Evolutionary conservation across 202 grass and related monocot species (phyloP).

Genomic region (Zizania palustris): DNA sequence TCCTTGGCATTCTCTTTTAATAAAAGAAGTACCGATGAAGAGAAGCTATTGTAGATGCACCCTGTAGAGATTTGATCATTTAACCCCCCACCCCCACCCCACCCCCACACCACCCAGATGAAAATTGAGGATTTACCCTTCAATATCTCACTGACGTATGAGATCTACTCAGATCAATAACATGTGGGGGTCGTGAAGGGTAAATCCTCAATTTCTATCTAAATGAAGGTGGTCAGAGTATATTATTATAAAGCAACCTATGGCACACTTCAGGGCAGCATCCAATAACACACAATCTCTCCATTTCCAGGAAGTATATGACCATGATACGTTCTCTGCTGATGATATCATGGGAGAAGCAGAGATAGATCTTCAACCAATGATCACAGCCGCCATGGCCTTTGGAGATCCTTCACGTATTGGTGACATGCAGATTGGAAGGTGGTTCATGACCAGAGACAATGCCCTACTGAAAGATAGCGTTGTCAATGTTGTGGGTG

Average conservation of each 20-base stretch:
- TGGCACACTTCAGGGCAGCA: neutral
- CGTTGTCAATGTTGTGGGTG: conserved; percentile 69
- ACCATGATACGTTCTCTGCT: conserved; percentile 85
- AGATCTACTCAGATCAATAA: too few relatives aligned
- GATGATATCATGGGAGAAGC: conserved; percentile 99
- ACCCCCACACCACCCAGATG: too few relatives aligned
- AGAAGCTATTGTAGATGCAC: neutral
- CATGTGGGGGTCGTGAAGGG: too few relatives aligned
- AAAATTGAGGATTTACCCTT: too few relatives aligned
- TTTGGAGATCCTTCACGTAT: conserved; percentile 76
- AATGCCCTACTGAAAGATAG: conserved; percentile 88
- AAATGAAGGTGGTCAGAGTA: too few relatives aligned
- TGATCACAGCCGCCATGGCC: conserved; percentile 87
- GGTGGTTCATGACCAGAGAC: conserved; percentile 94
- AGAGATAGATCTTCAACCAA: conserved; percentile 90
- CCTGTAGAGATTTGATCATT: too few relatives aligned
- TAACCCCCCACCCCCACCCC: too few relatives aligned
- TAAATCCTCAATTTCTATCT: too few relatives aligned
- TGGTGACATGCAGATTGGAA: conserved; percentile 89
- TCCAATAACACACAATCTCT: conserved; percentile 26
- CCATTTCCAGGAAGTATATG: conserved; percentile 85
- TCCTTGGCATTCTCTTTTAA: neutral
- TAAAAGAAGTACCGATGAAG: neutral
- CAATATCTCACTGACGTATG: too few relatives aligned
- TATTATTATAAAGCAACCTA: conserved; percentile 7